Percentiles rank a stretch among this genome's conserved stretches.
These are phyloP conservation scores for Auriscalpium vulgare DNA, from an alignment of 768 basidiomycete genomes.

Conservation along the genomic window DNA sequence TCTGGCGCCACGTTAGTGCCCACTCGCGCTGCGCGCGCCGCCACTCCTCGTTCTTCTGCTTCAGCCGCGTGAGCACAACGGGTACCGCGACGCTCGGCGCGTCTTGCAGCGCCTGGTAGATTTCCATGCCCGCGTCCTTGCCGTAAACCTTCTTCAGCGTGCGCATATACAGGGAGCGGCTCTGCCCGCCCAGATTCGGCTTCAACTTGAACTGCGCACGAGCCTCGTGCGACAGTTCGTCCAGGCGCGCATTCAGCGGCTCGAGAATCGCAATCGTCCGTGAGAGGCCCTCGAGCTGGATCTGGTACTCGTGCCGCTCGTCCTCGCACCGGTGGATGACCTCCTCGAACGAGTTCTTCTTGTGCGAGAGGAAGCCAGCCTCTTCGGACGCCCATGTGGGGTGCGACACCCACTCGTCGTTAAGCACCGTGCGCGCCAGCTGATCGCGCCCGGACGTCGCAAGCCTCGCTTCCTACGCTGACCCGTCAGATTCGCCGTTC, in stretches of 20 bases:
- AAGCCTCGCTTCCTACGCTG: conserved; percentile 67
- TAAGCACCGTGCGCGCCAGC: conserved; percentile 91
- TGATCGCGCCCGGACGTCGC: conserved; percentile 94
- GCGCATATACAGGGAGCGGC: conserved; percentile 83
- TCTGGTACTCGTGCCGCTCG: conserved; percentile 96
- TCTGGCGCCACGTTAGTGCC: conserved; percentile 95
- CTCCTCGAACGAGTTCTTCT: conserved; percentile 96
- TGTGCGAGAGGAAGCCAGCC: conserved; percentile 87
- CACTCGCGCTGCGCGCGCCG: conserved; percentile 88
- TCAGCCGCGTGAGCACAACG: conserved; percentile 81
- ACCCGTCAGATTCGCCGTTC: background rate
- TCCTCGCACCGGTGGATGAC: conserved; percentile 95
- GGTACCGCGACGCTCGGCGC: conserved; percentile 86
- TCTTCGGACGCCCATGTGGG: conserved; percentile 98
- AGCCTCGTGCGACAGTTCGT: conserved; percentile 86
- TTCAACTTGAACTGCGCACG: conserved; percentile 72
- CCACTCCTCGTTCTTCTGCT: conserved; percentile 97
- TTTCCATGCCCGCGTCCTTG: conserved; percentile 62
- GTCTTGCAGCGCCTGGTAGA: conserved; percentile 84
- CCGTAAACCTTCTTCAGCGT: conserved; percentile 94
- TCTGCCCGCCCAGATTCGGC: conserved; percentile 82
- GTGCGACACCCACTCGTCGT: conserved; percentile 97
- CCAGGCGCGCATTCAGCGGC: conserved; percentile 76
- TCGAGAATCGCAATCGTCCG: conserved; percentile 90
- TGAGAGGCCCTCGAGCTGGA: conserved; percentile 83